Base-by-base conservation (phyloP, 768 basidiomycete genomes). In the Coprinopsis strossmayeri region DNA sequence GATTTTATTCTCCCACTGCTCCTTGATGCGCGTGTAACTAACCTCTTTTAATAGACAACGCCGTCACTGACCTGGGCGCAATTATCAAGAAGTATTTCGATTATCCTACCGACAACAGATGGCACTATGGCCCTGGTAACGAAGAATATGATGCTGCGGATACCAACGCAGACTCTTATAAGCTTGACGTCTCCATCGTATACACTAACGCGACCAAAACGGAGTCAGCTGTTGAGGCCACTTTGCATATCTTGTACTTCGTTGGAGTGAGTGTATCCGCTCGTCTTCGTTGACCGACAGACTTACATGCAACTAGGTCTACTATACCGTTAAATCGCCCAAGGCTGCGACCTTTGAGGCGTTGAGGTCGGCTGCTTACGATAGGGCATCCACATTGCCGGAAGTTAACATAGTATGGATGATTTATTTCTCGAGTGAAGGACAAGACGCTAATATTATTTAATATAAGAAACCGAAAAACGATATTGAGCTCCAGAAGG, bases 191-290 rank as follows among this genome's bases (percentile, higher is more conserved):
- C 9, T 43, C 42, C 15, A 10, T 43, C 23, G 18, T 43, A 26
- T 43, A 43, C 26, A 43, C 12, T 21, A 25, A 12, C 18, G 42
- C 42, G 23, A 43, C 42, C 5, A 5, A 18, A 7, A 43, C 42
- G 9, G 42, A 43, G 24, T 43, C 42, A 10, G 42, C 42, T 28
- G 42, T 43, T 23, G 42, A 43, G 42, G 42, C 24, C 26, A 21
- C 42, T 10, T 9, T 43, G 5, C 42, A 43, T 23, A 26, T 43
- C 24, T 10, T 43, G 11, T 43, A 43, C 30, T 43, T 43, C 26
- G 42, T 43, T 9, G 42, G 42, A 26, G 42, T 43, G 23, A 43
- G 42, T 43, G 23, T 15, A 7, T 32, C 30, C 30, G 7, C 15
- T 7, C 30, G 15, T 25, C 5, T 13, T 15, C 21, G 9, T 26